Conservation (phyloP, 1,284 basidiomycete genomes). For the Tilletia caries region DNA sequence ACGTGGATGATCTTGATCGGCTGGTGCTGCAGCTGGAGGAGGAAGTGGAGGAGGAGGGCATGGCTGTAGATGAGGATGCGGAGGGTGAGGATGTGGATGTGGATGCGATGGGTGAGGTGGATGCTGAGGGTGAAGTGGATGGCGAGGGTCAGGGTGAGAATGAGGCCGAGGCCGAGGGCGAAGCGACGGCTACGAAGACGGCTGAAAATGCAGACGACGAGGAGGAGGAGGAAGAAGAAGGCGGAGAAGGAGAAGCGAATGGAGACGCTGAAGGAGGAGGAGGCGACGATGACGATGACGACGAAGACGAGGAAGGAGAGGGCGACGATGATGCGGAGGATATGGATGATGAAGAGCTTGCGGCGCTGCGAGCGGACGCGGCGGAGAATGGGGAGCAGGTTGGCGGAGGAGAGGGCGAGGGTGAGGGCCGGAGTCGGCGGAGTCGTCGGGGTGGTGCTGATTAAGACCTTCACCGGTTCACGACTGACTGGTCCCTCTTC, state of each 20-base stretch:
- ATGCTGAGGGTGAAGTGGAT: background rate
- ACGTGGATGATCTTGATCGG: constrained; percentile 37
- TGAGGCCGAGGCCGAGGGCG: too few relatives aligned
- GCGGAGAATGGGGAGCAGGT: constrained; percentile 30
- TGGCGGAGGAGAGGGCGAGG: constrained; percentile 20
- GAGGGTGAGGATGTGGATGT: constrained; percentile 5
- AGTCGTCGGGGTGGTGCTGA: constrained; percentile 11
- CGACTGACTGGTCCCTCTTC: too few relatives aligned
- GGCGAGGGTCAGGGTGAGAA: constrained; percentile 1
- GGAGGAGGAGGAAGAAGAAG: constrained; percentile 7
- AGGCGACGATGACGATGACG: constrained; percentile 23
- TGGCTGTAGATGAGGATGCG: constrained; percentile 12
- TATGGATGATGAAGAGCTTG: constrained; percentile 35
- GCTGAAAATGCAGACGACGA: background rate
- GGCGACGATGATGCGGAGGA: constrained; percentile 35
- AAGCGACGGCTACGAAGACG: background rate
- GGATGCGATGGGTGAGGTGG: background rate
- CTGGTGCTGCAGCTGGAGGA: constrained; percentile 29
- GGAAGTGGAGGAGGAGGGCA: constrained; percentile 29
- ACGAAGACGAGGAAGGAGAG: constrained; percentile 17
- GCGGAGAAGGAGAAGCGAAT: constrained; percentile 20
- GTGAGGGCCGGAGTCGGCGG: constrained; percentile 14
- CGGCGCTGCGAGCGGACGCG: constrained; percentile 35
- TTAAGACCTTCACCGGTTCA: too few relatives aligned
- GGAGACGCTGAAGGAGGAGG: constrained; percentile 32